Conservation (phyloP, 2,329 filamentous ascomycete genomes). For the Pseudocercospora fijiensis region DNA sequence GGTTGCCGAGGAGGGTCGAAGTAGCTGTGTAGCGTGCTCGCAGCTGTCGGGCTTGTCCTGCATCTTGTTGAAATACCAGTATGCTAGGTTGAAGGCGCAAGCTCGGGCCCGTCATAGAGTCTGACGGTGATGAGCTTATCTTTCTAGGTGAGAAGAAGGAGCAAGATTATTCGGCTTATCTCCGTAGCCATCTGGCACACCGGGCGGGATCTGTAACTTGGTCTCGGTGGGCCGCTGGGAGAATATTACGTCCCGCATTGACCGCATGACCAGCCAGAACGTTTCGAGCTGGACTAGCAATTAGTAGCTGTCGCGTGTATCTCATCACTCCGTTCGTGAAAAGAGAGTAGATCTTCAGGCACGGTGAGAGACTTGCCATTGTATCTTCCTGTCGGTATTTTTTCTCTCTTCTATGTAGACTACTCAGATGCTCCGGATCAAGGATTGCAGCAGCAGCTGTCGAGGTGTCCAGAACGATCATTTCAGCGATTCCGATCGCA, state of each 20-base stretch:
- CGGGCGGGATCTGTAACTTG: slow-evolving; percentile 21
- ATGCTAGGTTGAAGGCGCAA: background rate
- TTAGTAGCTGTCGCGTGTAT: slow-evolving; percentile 1
- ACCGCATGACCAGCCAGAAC: slow-evolving; percentile 21
- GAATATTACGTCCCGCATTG: slow-evolving; percentile 29
- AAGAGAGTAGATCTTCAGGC: background rate
- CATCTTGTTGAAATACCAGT: background rate
- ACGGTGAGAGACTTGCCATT: background rate
- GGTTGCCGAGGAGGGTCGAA: no score
- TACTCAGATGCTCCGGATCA: background rate
- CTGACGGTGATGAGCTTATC: background rate
- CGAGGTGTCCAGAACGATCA: background rate
- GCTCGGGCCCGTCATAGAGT: background rate
- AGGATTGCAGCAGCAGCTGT: slow-evolving; percentile 1
- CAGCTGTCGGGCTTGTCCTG: background rate
- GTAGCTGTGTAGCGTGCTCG: no score
- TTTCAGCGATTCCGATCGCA: background rate
- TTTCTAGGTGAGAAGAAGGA: background rate
- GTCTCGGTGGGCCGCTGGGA: slow-evolving; percentile 22
- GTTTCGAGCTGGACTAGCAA: slow-evolving; percentile 21
- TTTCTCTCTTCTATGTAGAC: slow-evolving; percentile 6
- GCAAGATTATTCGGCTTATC: background rate
- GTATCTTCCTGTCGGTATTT: background rate
- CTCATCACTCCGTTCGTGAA: background rate
- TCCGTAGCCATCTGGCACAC: slow-evolving; percentile 12